Conservation (phyloP, 352 stramenopile genomes). For the Pythium myriotylum region DNA sequence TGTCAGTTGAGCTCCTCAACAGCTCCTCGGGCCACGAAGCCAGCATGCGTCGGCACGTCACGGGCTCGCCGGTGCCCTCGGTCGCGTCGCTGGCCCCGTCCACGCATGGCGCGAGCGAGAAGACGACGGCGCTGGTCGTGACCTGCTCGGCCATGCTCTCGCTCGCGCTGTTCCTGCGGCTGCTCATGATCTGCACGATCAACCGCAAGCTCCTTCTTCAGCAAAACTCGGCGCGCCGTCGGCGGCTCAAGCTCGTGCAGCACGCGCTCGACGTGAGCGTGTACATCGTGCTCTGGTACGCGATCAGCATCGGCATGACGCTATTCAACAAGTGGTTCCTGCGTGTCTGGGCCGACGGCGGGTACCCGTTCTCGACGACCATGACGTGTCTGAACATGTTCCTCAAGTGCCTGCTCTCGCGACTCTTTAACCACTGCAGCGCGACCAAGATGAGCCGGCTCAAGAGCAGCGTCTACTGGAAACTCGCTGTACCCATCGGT, state of each 20-base stretch:
- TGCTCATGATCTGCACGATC: slow-evolving; percentile 39
- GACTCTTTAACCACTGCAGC: slow-evolving; percentile 54
- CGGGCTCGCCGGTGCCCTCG: neutral
- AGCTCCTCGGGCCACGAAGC: neutral
- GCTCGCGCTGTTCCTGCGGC: slow-evolving; percentile 45
- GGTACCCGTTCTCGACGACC: slow-evolving; percentile 75
- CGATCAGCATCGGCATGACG: slow-evolving; percentile 86
- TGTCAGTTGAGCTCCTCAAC: slow-evolving; percentile 2
- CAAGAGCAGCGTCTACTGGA: slow-evolving; percentile 50
- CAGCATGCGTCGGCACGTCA: slow-evolving; percentile 6
- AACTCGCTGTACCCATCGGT: slow-evolving; percentile 75
- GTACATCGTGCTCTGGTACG: slow-evolving; percentile 79
- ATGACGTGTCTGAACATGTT: slow-evolving; percentile 86
- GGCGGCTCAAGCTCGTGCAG: slow-evolving; percentile 32
- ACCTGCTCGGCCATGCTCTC: slow-evolving; percentile 69
- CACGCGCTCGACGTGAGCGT: slow-evolving; percentile 73
- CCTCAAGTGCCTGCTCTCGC: slow-evolving; percentile 68
- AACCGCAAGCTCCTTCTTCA: slow-evolving; percentile 26
- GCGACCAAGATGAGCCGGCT: slow-evolving; percentile 37
- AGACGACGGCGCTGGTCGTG: slow-evolving; percentile 52
- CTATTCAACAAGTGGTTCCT: slow-evolving; percentile 88
- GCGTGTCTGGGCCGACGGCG: slow-evolving; percentile 63
- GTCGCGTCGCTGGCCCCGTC: slow-evolving; percentile 5
- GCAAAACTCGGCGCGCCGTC: slow-evolving; percentile 1
- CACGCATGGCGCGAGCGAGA: slow-evolving; percentile 28